A percentile compares a stretch with the other conserved stretches of the same genome.
phyloP scores from a whole-genome alignment of 2,329 filamentous ascomycete species.

The Penicillium sp. region DNA sequence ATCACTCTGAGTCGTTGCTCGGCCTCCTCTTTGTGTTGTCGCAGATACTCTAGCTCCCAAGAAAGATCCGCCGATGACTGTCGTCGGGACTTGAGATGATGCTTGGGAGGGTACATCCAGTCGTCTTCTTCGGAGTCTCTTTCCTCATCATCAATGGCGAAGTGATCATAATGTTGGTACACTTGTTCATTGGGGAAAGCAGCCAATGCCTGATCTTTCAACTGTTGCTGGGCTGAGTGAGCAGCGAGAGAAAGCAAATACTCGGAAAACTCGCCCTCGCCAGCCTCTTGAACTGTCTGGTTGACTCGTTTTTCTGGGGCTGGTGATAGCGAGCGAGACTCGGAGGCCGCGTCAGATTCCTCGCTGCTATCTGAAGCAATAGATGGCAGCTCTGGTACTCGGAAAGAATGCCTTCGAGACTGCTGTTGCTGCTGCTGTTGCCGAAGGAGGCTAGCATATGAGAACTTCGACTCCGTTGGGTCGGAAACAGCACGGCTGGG shows the following conservation, averaged over 20 bases:
- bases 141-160: conserved; percentile 49
- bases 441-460: conserved; percentile 47
- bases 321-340: conserved; percentile 50
- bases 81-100: conserved; percentile 41
- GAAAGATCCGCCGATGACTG: conserved; percentile 54
- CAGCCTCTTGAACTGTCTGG: conserved; percentile 57
- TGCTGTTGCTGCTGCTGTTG: conserved; percentile 33
- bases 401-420: conserved; percentile 59
- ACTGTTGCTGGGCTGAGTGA: conserved; percentile 76
- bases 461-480: conserved; percentile 54
- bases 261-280: conserved; percentile 74
- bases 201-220: conserved; percentile 66
- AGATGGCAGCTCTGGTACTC: conserved; percentile 63
- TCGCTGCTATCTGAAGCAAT: conserved; percentile 66
- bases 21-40: conserved; percentile 71
- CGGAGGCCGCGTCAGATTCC: conserved; percentile 43
- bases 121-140: conserved; percentile 38
- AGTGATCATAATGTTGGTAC: conserved; percentile 53
- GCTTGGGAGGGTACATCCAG: conserved; percentile 27
- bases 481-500: conserved; percentile 56
- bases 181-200: conserved; percentile 55
- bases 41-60: conserved; percentile 82
- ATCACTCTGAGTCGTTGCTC: conserved; percentile 50
- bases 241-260: conserved; percentile 81
- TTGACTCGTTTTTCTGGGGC: conserved; percentile 33